Evolutionary conservation across 2,329 filamentous ascomycete genomes (phyloP).

Genomic region (Exophiala sp.): DNA sequence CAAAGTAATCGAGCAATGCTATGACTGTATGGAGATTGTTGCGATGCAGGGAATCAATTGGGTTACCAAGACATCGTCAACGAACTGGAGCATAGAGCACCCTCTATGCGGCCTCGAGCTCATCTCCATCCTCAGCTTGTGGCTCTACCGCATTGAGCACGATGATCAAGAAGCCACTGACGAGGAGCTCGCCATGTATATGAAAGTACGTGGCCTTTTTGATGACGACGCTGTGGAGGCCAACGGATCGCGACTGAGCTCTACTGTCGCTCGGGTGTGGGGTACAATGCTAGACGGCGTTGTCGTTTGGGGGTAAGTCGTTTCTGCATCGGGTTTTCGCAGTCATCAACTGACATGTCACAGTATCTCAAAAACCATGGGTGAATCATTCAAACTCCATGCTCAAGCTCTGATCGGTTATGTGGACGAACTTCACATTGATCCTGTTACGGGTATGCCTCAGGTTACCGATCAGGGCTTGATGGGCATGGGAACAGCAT

Average conservation of each 20-base stretch:
- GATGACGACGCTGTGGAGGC: constrained; percentile 84
- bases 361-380: constrained; percentile 73
- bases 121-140: constrained; percentile 95
- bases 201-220: constrained; percentile 54
- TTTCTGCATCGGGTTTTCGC: constrained; percentile 9
- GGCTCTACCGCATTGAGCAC: constrained; percentile 99
- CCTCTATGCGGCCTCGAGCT: constrained; percentile 93
- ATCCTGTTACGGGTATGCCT: constrained; percentile 32
- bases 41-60: constrained; percentile 92
- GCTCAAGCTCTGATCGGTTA: constrained; percentile 92
- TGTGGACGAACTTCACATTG: constrained; percentile 67
- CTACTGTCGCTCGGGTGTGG: constrained; percentile 93
- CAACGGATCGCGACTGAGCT: constrained; percentile 81
- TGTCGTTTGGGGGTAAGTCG: constrained; percentile 95
- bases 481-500: constrained; percentile 26
- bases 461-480: constrained; percentile 24
- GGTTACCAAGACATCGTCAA: constrained; percentile 95
- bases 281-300: constrained; percentile 98
- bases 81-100: constrained; percentile 98
- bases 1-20: constrained; percentile 96
- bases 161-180: constrained; percentile 87
- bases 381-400: constrained; percentile 95
- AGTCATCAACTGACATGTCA: constrained; percentile 43
- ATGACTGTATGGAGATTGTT: constrained; percentile 94
- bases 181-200: constrained; percentile 84